Evolutionary conservation across 2,329 filamentous ascomycete genomes (phyloP), one percentile per base, ranked within the genome.

Genomic region (Paecilomyces niveus): DNA sequence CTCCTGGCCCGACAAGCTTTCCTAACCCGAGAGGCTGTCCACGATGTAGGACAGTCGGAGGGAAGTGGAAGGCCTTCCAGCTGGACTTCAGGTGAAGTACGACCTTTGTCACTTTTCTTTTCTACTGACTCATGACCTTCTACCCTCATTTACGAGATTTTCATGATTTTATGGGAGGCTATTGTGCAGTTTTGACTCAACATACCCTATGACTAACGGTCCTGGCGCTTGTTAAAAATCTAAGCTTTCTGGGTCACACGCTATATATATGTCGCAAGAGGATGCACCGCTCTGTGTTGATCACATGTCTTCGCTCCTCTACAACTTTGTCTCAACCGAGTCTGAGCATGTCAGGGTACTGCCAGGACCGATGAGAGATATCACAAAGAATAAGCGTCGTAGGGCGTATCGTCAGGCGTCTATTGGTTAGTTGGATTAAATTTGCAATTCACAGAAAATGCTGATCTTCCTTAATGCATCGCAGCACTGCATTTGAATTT

Each of bases 21-120:
- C 73, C 74, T 4, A 68, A 66, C 57, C 70, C 74, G 24, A 69
- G 76, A 45, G 74, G 75, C 13, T 80, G 78, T 65, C 78, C 78
- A 35, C 72, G 74, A 45, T 80, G 77, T 65, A 73, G 76, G 58
- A 74, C 72, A 1, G 69, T 79, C 24, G 75, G 75, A 18, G 74
- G 76, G 24, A 77, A 76, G 64, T 80, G 78, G 76, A 79, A 78
- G 62, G 71, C 74, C 50, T 79, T 80, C 61, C 77, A 79, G 61
- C 66, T 80, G 50, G 77, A 80, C 57, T 74, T 80, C 61, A 73
- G 75, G 67, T 79, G 70, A 72, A 52, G 50, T 52, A 52, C 26
- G 22, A 72, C 60, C 50, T 52, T 52, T 26, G 11, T 52, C 50
- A 15, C 6, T 24, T 29, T 52, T 26, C 24, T 52, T 13, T 52